Conservation (phyloP, 1,284 basidiomycete genomes). For the Pyrrhoderma noxium region DNA sequence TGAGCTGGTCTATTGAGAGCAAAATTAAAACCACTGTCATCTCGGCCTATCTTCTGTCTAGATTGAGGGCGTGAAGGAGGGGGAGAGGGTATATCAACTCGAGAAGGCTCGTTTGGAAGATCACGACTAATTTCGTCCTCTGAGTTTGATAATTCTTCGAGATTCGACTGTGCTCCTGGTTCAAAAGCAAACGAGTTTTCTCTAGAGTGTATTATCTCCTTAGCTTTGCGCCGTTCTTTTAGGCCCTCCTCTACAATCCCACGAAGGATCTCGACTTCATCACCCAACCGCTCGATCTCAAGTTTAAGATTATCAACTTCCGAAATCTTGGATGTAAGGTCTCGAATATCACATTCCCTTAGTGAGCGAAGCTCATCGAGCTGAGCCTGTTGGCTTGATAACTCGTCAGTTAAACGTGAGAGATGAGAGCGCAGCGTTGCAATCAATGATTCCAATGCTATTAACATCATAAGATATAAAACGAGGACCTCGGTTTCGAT, state of each 20-base stretch:
- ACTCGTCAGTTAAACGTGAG: conserved; percentile 66
- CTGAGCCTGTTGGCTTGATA: conserved; percentile 63
- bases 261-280: conserved; percentile 76
- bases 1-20: conserved; percentile 29
- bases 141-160: background rate
- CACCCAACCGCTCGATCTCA: conserved; percentile 69
- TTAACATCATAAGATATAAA: conserved; percentile 9
- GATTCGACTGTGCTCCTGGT: background rate
- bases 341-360: conserved; percentile 54
- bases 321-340: conserved; percentile 50
- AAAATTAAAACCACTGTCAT: conserved; percentile 32
- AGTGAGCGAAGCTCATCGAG: conserved; percentile 58
- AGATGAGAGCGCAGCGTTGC: conserved; percentile 65
- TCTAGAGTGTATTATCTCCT: conserved; percentile 22
- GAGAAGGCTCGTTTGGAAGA: background rate
- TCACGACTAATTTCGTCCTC: background rate
- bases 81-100: conserved; percentile 7
- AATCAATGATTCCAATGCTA: conserved; percentile 75
- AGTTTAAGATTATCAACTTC: conserved; percentile 56
- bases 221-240: conserved; percentile 48
- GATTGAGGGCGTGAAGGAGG: conserved; percentile 12
- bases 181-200: background rate
- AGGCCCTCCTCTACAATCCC: conserved; percentile 80
- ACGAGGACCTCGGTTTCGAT: background rate
- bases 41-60: conserved; percentile 29